Evolutionary conservation across 805 yeast genomes (phyloP).

Genomic region (Metschnikowia cerradonensis): DNA sequence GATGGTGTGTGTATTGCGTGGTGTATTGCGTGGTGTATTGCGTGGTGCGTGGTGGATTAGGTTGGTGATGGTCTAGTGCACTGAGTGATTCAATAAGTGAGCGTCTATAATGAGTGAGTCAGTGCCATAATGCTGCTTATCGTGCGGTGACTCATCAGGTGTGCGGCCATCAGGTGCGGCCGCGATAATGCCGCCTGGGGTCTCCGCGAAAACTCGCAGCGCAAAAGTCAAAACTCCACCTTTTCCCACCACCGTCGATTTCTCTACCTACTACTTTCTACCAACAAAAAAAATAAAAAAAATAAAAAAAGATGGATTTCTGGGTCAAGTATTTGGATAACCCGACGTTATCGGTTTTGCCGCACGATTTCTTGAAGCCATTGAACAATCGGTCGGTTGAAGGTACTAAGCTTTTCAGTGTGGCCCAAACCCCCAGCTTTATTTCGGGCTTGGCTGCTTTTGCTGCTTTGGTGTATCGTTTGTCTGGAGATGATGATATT

Average conservation of each 20-base stretch:
- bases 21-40: no score
- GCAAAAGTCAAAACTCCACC: not conserved
- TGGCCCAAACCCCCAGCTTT: constrained; percentile 31
- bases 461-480: constrained; percentile 66
- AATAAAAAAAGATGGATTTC: constrained; percentile 21
- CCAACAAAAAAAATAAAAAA: not conserved
- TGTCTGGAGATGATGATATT: constrained; percentile 93
- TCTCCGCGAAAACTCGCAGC: constrained; percentile 3
- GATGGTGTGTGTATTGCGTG: no score
- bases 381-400: constrained; percentile 63
- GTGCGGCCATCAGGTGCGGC: no score
- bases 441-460: constrained; percentile 59
- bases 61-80: no score
- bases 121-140: not conserved
- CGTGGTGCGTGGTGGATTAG: no score
- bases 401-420: constrained; percentile 42
- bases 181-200: not conserved
- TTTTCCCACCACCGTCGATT: not conserved
- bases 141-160: constrained; percentile 13
- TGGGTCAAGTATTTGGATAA: constrained; percentile 69
- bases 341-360: constrained; percentile 83
- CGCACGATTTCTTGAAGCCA: constrained; percentile 83
- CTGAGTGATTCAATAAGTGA: no score
- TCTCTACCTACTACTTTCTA: not conserved
- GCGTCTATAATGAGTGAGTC: no score